phyloP scores from a whole-genome alignment of 805 yeast species.

The Nakazawaea holstii region DNA sequence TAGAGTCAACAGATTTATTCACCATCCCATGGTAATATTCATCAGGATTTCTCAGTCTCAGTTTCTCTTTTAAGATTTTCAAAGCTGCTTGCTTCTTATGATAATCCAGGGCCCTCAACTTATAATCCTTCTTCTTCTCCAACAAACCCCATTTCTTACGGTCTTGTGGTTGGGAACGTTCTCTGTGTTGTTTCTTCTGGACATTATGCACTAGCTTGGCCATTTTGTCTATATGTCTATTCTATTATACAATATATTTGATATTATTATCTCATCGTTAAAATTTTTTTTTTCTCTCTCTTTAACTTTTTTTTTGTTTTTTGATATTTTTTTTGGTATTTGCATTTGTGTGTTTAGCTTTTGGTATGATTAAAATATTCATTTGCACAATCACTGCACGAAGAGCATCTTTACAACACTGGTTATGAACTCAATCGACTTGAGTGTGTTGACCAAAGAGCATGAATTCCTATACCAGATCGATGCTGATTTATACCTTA shows the following conservation, averaged over 20 bases:
- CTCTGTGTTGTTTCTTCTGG: slow-evolving; percentile 94
- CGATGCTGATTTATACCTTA: slow-evolving; percentile 17
- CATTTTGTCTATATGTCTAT: slow-evolving; percentile 35
- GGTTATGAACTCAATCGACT: background rate
- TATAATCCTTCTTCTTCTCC: slow-evolving; percentile 89
- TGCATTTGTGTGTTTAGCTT: no score
- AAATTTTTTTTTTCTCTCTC: background rate
- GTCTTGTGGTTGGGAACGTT: slow-evolving; percentile 79
- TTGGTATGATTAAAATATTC: no score
- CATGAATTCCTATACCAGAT: slow-evolving; percentile 3
- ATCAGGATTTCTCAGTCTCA: slow-evolving; percentile 77
- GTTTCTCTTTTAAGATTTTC: slow-evolving; percentile 69
- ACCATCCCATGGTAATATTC: slow-evolving; percentile 96
- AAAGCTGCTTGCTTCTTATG: slow-evolving; percentile 59
- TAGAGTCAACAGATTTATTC: slow-evolving; percentile 55
- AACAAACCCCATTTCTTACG: slow-evolving; percentile 76
- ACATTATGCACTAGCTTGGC: slow-evolving; percentile 81
- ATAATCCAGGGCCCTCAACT: slow-evolving; percentile 47
- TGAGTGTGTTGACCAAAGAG: background rate
- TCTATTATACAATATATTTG: background rate
- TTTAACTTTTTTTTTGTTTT: background rate
- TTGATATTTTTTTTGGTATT: no score
- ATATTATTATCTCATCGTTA: background rate
- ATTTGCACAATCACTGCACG: background rate
- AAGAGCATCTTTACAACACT: background rate